phyloP scores from a whole-genome alignment of 139 green algal genomes.

The Protoeuglena noctilucae region DNA sequence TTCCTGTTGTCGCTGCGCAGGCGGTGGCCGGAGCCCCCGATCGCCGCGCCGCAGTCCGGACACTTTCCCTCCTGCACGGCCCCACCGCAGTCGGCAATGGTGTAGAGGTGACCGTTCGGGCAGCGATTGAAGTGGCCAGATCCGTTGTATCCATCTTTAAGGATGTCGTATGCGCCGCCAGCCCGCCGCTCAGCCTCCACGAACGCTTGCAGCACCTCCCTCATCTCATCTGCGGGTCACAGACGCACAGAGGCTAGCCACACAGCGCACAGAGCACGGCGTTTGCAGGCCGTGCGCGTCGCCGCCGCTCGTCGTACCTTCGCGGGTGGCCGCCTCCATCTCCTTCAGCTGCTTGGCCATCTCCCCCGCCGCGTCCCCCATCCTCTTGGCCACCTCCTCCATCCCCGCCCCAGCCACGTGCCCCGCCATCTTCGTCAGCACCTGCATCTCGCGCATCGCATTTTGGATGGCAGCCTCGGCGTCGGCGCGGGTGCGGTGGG shows the following conservation, averaged over 20 bases:
- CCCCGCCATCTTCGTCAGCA: too few species aligned
- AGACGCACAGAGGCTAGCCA: background rate
- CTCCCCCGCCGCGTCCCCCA: too few species aligned
- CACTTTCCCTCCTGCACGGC: slow-evolving; percentile 19
- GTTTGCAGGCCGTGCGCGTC: background rate
- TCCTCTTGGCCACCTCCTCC: too few species aligned
- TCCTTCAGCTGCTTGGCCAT: too few species aligned
- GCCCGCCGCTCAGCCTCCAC: background rate
- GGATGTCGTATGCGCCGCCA: background rate
- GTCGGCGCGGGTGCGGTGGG: too few species aligned
- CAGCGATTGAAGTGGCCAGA: slow-evolving; percentile 19
- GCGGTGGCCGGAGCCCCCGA: too few species aligned
- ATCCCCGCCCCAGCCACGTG: too few species aligned
- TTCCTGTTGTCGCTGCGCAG: too few species aligned
- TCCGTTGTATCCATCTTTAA: background rate
- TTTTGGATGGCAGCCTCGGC: too few species aligned
- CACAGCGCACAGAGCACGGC: background rate
- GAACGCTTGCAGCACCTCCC: background rate
- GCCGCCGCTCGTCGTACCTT: too few species aligned
- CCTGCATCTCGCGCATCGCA: too few species aligned
- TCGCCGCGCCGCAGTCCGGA: slow-evolving; percentile 21
- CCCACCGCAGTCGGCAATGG: slow-evolving; percentile 34
- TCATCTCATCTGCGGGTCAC: background rate
- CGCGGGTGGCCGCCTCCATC: too few species aligned
- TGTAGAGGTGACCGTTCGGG: slow-evolving; percentile 32